A percentile compares a stretch with the other conserved stretches of the same genome.
phyloP scores from a whole-genome alignment of 805 yeast genomes.

The Teunomyces panamensis region DNA sequence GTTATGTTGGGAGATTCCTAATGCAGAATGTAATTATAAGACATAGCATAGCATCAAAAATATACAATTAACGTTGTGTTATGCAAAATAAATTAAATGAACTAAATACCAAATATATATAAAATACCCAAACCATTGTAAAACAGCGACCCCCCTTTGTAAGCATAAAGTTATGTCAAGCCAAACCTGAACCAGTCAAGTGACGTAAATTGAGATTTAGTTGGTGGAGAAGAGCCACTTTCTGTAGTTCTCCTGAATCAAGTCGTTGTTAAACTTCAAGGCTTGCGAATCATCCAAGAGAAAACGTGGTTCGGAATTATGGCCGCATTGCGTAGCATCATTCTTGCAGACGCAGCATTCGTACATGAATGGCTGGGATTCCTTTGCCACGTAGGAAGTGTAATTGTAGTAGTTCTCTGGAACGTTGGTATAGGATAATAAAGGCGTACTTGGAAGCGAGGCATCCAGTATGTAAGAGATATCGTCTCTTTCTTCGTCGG shows the following conservation, averaged over 20 bases:
- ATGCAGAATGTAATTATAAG: no score
- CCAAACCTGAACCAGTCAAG: neutral
- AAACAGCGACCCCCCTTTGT: neutral
- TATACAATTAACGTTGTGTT: neutral
- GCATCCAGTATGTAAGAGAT: neutral
- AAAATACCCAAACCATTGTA: neutral
- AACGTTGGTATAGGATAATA: neutral
- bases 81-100: neutral
- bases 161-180: neutral
- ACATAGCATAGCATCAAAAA: neutral
- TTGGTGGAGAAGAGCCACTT: constrained; percentile 12
- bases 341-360: constrained; percentile 15
- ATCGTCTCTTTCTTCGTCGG: constrained; percentile 7
- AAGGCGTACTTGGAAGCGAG: constrained; percentile 1
- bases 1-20: no score
- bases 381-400: neutral
- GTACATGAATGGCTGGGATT: constrained; percentile 5
- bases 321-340: constrained; percentile 2
- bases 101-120: neutral
- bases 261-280: constrained; percentile 11
- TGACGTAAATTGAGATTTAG: neutral
- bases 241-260: constrained; percentile 14
- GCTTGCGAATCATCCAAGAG: neutral
- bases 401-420: constrained; percentile 1
- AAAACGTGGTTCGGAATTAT: constrained; percentile 1